Evolutionary conservation across 805 yeast species (phyloP).

Genomic region (Myxozyma nipponensis): DNA sequence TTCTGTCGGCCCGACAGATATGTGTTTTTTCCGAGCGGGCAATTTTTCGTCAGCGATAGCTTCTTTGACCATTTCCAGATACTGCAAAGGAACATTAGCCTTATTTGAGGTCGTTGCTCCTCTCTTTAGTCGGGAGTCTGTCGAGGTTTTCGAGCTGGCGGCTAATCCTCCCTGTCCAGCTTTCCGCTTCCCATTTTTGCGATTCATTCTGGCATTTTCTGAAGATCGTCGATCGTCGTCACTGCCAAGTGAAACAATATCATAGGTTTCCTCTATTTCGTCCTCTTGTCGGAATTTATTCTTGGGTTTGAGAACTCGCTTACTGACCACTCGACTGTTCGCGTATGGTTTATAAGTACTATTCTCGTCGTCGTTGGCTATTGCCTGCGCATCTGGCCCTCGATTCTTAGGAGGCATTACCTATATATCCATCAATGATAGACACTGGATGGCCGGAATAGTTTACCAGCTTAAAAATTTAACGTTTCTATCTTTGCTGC

Average conservation of each 20-base stretch:
- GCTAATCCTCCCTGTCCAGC: background rate
- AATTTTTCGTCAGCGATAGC: conserved; percentile 3
- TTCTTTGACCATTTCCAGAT: conserved; percentile 24
- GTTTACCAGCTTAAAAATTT: too few relatives aligned
- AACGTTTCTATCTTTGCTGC: too few relatives aligned
- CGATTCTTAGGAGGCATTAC: too few relatives aligned
- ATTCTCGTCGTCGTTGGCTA: too few relatives aligned
- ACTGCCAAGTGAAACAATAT: conserved; percentile 13
- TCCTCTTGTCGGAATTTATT: conserved; percentile 13
- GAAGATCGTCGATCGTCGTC: conserved; percentile 2
- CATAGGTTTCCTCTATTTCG: conserved; percentile 20
- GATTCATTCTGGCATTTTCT: background rate
- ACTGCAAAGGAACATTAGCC: conserved; percentile 12
- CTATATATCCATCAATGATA: too few relatives aligned
- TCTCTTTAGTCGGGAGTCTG: background rate
- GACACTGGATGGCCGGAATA: too few relatives aligned
- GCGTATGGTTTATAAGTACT: background rate
- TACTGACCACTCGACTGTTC: background rate
- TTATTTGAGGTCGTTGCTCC: background rate
- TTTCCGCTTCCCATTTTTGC: background rate
- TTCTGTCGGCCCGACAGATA: background rate
- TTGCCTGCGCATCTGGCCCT: too few relatives aligned
- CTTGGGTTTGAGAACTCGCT: background rate
- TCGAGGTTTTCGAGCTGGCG: background rate
- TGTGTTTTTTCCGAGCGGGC: background rate